A percentile compares a stretch with the other conserved stretches of the same genome.
Conservation (phyloP, 768 basidiomycete species). For the Inosperma sp. region DNA sequence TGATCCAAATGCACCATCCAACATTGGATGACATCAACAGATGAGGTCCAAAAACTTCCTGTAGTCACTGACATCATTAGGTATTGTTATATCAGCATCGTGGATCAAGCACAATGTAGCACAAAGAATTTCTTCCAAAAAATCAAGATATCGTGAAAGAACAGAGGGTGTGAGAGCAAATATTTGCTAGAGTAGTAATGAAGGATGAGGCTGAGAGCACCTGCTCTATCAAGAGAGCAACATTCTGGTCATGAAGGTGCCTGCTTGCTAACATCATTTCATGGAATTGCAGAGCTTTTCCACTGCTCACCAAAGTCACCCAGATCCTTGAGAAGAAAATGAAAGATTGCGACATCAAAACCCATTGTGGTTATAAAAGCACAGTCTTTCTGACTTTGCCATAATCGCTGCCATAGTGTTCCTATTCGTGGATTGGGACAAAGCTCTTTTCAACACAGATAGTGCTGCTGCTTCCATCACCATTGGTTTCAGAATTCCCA, state of each 20-base stretch:
- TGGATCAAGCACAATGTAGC: too few relatives aligned
- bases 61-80: too few relatives aligned
- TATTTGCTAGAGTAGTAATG: slow-evolving; percentile 44
- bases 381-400: slow-evolving; percentile 23
- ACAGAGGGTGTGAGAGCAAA: slow-evolving; percentile 41
- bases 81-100: too few relatives aligned
- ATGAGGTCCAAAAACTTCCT: too few relatives aligned
- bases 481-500: slow-evolving; percentile 1
- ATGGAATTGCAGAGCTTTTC: slow-evolving; percentile 28
- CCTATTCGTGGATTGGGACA: slow-evolving; percentile 26
- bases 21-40: too few relatives aligned
- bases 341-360: slow-evolving; percentile 34
- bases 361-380: slow-evolving; percentile 44
- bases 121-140: too few relatives aligned
- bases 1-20: too few relatives aligned
- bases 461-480: slow-evolving; percentile 16
- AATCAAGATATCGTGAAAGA: slow-evolving; percentile 33
- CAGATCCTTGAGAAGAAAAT: slow-evolving; percentile 26
- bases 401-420: slow-evolving; percentile 36
- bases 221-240: slow-evolving; percentile 36
- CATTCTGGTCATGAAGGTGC: slow-evolving; percentile 23
- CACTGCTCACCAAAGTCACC: slow-evolving; percentile 29
- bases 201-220: slow-evolving; percentile 38
- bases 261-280: slow-evolving; percentile 20
- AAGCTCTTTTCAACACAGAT: slow-evolving; percentile 27